phyloP scores from a whole-genome alignment of 495 filamentous ascomycete species.

The Bacidia gigantensis region DNA sequence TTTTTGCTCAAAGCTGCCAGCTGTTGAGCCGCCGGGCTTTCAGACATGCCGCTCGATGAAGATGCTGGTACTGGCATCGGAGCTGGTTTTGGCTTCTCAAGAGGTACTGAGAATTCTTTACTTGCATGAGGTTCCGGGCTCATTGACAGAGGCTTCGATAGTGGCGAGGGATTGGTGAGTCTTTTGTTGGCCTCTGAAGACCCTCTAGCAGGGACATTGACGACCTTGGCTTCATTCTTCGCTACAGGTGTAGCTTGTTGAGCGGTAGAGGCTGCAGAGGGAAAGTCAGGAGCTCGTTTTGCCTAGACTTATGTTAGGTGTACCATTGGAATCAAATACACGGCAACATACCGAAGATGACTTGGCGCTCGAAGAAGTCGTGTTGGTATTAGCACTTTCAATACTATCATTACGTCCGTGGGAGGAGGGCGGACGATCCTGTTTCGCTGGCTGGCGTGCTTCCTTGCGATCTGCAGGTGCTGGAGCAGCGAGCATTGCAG shows the following conservation, averaged over 20 bases:
- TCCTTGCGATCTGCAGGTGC: constrained; percentile 14
- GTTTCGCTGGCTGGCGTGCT: constrained; percentile 3
- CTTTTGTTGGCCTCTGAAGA: constrained; percentile 64
- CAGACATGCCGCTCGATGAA: constrained; percentile 15
- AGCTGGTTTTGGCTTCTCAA: constrained; percentile 10
- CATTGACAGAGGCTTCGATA: constrained; percentile 69
- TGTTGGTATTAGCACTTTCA: constrained; percentile 42
- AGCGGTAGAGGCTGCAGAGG: constrained; percentile 8
- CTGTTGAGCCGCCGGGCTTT: constrained; percentile 65
- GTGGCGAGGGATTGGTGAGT: constrained; percentile 63
- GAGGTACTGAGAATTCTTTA: constrained; percentile 17
- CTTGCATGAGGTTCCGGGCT: constrained; percentile 28
- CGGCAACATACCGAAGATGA: constrained; percentile 43
- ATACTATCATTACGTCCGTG: constrained; percentile 47
- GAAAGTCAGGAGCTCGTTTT: constrained; percentile 14
- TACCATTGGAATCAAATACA: too few species aligned
- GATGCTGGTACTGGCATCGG: constrained; percentile 19
- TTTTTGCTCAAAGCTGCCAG: constrained; percentile 70
- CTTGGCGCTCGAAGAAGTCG: constrained; percentile 31
- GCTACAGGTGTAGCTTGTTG: constrained; percentile 18
- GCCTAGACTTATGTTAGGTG: constrained; percentile 8
- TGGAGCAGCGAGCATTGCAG: constrained; percentile 16
- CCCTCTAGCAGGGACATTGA: constrained; percentile 52
- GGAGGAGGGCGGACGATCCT: constrained; percentile 33
- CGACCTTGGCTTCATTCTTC: constrained; percentile 40